Conservation (phyloP, 768 basidiomycete species). For the Amylocystis lapponica region DNA sequence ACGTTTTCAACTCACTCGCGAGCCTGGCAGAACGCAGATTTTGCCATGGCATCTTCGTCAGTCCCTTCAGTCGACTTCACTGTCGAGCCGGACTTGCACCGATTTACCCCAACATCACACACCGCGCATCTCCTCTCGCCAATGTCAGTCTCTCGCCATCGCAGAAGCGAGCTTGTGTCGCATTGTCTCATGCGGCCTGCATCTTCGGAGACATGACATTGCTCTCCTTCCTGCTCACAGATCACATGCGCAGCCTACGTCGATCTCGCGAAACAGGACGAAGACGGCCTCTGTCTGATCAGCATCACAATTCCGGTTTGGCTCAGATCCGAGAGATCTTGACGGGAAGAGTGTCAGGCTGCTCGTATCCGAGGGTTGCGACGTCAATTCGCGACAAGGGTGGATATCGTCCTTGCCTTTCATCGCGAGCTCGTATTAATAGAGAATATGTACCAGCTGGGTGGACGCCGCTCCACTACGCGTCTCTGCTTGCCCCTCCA, state of each 20-base stretch:
- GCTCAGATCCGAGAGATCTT: conserved; percentile 75
- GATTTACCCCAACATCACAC: conserved; percentile 61
- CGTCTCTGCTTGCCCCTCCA: conserved; percentile 82
- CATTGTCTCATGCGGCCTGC: conserved; percentile 78
- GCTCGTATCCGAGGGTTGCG: conserved; percentile 73
- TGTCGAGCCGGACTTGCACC: conserved; percentile 80
- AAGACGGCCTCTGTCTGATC: conserved; percentile 80
- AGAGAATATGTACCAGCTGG: conserved; percentile 57
- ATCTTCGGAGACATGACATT: conserved; percentile 71
- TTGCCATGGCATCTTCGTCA: conserved; percentile 26
- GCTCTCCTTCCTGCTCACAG: conserved; percentile 65
- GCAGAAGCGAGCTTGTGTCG: conserved; percentile 66
- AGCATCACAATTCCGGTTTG: conserved; percentile 74
- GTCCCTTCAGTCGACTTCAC: conserved; percentile 46
- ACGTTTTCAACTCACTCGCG: too few species aligned
- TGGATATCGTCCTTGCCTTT: conserved; percentile 25
- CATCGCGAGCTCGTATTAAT: not conserved
- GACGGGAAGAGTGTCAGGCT: conserved; percentile 88
- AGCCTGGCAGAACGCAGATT: not conserved
- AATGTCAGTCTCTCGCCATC: conserved; percentile 60
- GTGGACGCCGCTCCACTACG: conserved; percentile 94
- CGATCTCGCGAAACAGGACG: conserved; percentile 70
- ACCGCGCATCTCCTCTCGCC: conserved; percentile 60
- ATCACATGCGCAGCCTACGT: conserved; percentile 61
- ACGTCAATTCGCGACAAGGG: conserved; percentile 61